Evolutionary conservation across 2,329 filamentous ascomycete species (phyloP).

Genomic region (Beauveria sp.): DNA sequence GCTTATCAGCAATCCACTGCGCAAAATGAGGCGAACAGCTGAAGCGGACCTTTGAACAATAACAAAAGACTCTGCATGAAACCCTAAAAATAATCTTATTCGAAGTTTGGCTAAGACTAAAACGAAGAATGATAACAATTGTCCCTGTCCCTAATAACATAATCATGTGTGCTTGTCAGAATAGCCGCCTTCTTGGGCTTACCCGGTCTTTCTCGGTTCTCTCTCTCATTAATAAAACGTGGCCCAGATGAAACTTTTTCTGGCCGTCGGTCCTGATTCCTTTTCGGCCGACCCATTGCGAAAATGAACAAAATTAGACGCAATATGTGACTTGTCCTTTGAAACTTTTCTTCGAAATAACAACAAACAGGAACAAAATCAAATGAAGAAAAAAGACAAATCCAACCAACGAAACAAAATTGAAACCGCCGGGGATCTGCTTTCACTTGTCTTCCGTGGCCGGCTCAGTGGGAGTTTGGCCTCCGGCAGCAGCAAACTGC

Average conservation of each 20-base stretch:
- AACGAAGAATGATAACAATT: slow-evolving; percentile 2
- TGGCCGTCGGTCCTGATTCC: neutral
- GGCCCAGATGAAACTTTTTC: neutral
- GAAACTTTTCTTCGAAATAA: neutral
- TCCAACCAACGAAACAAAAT: slow-evolving; percentile 44
- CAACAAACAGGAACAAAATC: neutral
- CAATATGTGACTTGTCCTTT: neutral
- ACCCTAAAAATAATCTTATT: neutral
- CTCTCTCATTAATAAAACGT: neutral
- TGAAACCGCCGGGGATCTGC: slow-evolving; percentile 68
- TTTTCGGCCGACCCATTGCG: neutral
- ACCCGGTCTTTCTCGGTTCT: neutral
- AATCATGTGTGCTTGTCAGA: neutral
- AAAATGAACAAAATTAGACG: neutral
- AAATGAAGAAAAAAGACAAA: neutral
- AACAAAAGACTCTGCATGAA: neutral
- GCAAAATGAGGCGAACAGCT: neutral
- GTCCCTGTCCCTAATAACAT: neutral
- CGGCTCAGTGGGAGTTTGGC: neutral
- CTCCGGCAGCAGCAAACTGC: neutral
- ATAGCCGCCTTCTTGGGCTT: neutral
- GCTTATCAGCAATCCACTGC: too few species aligned
- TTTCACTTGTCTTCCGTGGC: slow-evolving; percentile 65
- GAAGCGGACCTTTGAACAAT: neutral
- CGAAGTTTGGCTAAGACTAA: neutral